Percentiles rank a stretch among this genome's conserved stretches.
Conservation (phyloP, 2,329 filamentous ascomycete genomes). For the Trichoderma koningii region DNA sequence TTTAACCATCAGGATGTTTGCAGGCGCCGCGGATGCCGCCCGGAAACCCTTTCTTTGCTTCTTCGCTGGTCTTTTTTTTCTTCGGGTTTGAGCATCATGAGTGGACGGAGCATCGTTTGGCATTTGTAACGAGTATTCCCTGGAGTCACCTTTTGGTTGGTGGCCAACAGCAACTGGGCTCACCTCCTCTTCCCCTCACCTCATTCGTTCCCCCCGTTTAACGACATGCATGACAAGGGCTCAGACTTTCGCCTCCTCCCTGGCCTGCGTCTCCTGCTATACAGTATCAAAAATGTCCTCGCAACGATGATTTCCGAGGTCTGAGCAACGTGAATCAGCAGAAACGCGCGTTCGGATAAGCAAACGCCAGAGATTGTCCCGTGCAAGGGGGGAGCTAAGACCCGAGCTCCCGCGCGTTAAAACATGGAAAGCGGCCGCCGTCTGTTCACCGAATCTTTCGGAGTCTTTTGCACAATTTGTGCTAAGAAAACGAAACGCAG, state of each 20-base stretch:
- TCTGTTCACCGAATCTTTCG: slow-evolving; percentile 9
- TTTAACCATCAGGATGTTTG: slow-evolving; percentile 19
- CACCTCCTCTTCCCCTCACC: background rate
- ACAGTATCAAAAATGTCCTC: background rate
- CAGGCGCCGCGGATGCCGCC: slow-evolving; percentile 23
- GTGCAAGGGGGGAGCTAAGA: slow-evolving; percentile 3
- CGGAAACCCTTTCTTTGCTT: slow-evolving; percentile 8
- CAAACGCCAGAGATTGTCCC: slow-evolving; percentile 13
- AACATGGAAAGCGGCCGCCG: background rate
- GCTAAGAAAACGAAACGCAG: background rate
- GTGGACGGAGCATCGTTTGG: no score
- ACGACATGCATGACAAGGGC: slow-evolving; percentile 7
- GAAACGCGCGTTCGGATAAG: background rate
- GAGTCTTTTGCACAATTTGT: slow-evolving; percentile 6
- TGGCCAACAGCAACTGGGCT: background rate
- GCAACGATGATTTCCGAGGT: slow-evolving; percentile 1
- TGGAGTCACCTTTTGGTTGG: background rate
- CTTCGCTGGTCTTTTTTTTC: no score
- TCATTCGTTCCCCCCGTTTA: background rate
- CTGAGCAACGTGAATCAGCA: background rate
- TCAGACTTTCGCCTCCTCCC: slow-evolving; percentile 15
- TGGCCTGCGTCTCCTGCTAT: background rate
- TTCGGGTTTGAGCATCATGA: no score
- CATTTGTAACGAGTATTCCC: background rate
- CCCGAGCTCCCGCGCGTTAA: slow-evolving; percentile 15